Conservation (phyloP, 352 stramenopile species). For the Phytophthora sojae region DNA sequence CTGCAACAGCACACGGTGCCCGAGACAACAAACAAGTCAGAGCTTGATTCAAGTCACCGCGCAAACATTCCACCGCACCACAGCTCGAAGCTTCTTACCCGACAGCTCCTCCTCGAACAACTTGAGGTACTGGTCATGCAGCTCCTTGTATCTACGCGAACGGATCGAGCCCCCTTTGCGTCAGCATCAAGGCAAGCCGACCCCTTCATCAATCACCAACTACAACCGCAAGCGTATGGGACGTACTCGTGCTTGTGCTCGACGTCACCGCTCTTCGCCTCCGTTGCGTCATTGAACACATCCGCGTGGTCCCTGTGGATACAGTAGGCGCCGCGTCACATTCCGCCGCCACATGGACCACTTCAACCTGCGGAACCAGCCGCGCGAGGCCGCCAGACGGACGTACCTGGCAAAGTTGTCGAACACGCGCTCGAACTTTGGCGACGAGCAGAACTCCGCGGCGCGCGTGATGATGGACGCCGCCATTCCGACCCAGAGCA, state of each 20-base stretch:
- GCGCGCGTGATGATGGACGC: constrained; percentile 68
- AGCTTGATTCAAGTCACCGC: neutral
- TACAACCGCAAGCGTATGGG: too few species aligned
- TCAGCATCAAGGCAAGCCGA: neutral
- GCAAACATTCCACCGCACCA: neutral
- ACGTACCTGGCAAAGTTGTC: constrained; percentile 74
- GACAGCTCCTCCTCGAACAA: constrained; percentile 79
- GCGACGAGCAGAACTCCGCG: constrained; percentile 72
- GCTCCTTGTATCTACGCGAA: constrained; percentile 65
- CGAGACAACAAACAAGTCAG: neutral
- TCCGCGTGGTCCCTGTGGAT: constrained; percentile 61
- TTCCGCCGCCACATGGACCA: constrained; percentile 14
- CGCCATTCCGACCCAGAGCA: constrained; percentile 38
- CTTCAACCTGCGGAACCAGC: constrained; percentile 14
- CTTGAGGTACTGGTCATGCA: constrained; percentile 78
- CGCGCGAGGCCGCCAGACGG: neutral
- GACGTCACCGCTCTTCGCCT: constrained; percentile 68
- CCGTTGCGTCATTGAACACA: constrained; percentile 67
- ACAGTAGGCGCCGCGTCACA: constrained; percentile 12
- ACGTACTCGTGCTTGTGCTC: constrained; percentile 83
- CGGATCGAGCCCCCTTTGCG: neutral
- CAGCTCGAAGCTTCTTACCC: constrained; percentile 25
- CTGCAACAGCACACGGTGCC: constrained; percentile 30
- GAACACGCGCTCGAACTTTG: constrained; percentile 82
- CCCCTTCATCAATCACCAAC: neutral